phyloP scores from a whole-genome alignment of 345 rosid genomes.

The Pelargonium nanum region DNA sequence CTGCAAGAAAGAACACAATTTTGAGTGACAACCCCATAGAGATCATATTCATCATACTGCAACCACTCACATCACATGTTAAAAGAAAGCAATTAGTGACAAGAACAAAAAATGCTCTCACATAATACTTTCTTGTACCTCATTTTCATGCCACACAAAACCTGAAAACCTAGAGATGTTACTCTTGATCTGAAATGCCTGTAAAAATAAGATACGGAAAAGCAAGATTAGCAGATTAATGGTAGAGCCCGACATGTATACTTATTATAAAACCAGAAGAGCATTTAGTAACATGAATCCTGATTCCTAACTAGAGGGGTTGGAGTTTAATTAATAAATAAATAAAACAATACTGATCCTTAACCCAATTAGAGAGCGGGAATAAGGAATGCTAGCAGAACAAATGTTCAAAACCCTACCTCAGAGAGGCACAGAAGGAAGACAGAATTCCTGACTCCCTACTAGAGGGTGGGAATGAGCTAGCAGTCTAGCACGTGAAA shows the following conservation, averaged over 20 bases:
- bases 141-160: constrained; percentile 78
- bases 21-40: not conserved
- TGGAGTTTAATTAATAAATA: not conserved
- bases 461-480: not conserved
- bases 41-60: not conserved
- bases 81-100: not conserved
- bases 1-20: constrained; percentile 29
- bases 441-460: not conserved
- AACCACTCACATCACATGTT: not conserved
- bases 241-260: not conserved
- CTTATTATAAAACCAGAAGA: not conserved
- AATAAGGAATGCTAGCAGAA: not conserved
- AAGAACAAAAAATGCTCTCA: not conserved
- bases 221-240: constrained; percentile 4
- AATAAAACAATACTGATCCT: not conserved
- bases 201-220: constrained; percentile 28
- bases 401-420: not conserved
- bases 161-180: constrained; percentile 85
- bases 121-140: constrained; percentile 32
- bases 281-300: not conserved
- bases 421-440: not conserved
- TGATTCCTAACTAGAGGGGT: not conserved
- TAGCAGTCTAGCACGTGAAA: not conserved
- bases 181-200: constrained; percentile 79
- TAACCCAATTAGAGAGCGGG: not conserved